phyloP scores from a whole-genome alignment of 208 protist species.

The Balamuthia mandrillaris region DNA sequence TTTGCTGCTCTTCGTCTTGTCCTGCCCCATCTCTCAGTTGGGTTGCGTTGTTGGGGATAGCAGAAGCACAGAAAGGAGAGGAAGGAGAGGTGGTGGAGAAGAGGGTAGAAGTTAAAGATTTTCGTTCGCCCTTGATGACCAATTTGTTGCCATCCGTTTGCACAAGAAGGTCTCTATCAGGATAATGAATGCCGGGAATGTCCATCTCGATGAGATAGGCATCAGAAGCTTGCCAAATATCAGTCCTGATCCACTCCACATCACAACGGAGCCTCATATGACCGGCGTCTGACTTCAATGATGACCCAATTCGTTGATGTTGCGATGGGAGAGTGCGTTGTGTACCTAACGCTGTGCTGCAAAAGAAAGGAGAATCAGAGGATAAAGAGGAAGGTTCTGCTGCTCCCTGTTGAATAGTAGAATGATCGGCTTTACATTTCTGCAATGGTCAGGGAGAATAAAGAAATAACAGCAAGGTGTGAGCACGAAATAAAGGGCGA shows the following conservation, averaged over 20 bases:
- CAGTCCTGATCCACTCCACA: no score
- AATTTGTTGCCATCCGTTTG: conserved; percentile 36
- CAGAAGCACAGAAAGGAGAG: not conserved
- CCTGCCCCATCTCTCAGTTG: no score
- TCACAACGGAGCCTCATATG: no score
- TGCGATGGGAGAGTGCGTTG: not conserved
- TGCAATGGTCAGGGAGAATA: not conserved
- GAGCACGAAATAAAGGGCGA: not conserved
- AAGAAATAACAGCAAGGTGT: not conserved
- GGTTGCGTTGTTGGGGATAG: not conserved
- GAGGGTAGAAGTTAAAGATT: not conserved
- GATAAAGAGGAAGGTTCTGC: not conserved
- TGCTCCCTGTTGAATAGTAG: not conserved
- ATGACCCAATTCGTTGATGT: not conserved
- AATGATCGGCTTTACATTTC: no score
- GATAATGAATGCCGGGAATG: not conserved
- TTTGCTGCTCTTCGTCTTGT: no score
- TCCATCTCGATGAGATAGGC: conserved; percentile 27
- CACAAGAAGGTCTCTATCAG: not conserved
- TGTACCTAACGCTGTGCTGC: no score
- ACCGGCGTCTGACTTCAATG: not conserved
- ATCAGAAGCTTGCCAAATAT: not conserved
- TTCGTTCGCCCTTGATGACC: conserved; percentile 1
- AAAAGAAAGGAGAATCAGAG: not conserved
- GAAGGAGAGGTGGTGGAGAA: not conserved